Conservation (phyloP, 805 yeast genomes). For the Starmera pachycereana region DNA sequence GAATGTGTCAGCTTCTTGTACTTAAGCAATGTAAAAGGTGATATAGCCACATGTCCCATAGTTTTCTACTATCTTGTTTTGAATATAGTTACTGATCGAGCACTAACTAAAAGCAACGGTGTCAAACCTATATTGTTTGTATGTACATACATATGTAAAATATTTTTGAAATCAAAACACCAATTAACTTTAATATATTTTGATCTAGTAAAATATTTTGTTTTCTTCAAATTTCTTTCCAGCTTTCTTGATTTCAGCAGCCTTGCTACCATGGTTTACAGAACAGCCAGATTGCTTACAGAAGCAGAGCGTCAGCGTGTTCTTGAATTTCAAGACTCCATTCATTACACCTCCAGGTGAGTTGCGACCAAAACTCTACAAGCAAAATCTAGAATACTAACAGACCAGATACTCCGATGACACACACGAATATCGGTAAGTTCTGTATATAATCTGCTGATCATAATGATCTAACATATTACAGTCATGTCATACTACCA, state of each 20-base stretch:
- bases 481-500: constrained; percentile 90
- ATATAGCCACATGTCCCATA: too few relatives aligned
- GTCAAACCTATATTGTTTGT: too few relatives aligned
- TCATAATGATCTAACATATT: neutral
- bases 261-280: constrained; percentile 20
- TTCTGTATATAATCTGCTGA: neutral
- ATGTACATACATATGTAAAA: too few relatives aligned
- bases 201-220: too few relatives aligned
- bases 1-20: too few relatives aligned
- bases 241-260: constrained; percentile 1
- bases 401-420: constrained; percentile 75
- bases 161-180: too few relatives aligned
- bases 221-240: too few relatives aligned
- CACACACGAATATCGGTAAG: constrained; percentile 65
- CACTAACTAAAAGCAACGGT: too few relatives aligned
- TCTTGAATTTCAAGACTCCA: constrained; percentile 84
- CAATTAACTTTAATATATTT: too few relatives aligned
- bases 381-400: neutral
- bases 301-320: constrained; percentile 80
- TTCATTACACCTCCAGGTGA: constrained; percentile 79
- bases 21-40: too few relatives aligned
- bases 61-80: too few relatives aligned
- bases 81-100: too few relatives aligned
- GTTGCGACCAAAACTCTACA: constrained; percentile 5
- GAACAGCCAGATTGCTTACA: constrained; percentile 56